Evolutionary conservation across 1,284 basidiomycete genomes (phyloP), one percentile per base, ranked within the genome.

Genomic region (Apiotrichum laibachii): DNA sequence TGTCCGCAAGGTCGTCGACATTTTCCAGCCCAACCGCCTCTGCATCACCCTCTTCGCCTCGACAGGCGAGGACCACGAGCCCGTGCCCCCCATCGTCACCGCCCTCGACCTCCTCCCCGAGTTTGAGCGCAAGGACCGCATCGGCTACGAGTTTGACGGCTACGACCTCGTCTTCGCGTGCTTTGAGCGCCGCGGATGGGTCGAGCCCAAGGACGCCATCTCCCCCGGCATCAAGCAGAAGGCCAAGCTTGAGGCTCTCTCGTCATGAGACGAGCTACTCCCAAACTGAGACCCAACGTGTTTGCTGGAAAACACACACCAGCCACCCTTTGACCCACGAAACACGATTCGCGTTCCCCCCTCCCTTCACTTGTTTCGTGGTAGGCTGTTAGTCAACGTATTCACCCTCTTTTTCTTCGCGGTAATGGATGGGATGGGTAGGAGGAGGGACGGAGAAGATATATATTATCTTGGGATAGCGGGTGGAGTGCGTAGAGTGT

Each of bases 141-240:
- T 99, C 77, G 90, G 95, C 73, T 99, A 99, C 81, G 93, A 96
- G 78, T 94, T 98, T 75, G 90, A 90, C 54, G 91, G 89, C 53
- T 99, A 98, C 77, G 91, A 95, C 77, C 82, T 98, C 63, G 90
- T 93, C 40, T 98, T 93, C 76, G 89, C 89, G 39, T 92, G 87
- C 76, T 94, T 93, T 77, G 89, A 93, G 67, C 73, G 70, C 52
- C 66, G 62, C 42, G 78, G 76, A 2, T 79, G 76, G 74, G 57
- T 60, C 39, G 75, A 73, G 57, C 69, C 68, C 21, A 64, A n/a
- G 37, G 46, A 22, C 44, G 40, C 44, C 37, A 21, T 37, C 34
- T 42, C 56, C 39, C 49, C 49, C 10, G 37, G 37, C 18, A 37
- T 16, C n/a, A 39, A 31, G 26, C 26, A 31, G 26, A 31, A 22